phyloP scores from a whole-genome alignment of 202 grass and related monocot species.

The Zizania palustris region DNA sequence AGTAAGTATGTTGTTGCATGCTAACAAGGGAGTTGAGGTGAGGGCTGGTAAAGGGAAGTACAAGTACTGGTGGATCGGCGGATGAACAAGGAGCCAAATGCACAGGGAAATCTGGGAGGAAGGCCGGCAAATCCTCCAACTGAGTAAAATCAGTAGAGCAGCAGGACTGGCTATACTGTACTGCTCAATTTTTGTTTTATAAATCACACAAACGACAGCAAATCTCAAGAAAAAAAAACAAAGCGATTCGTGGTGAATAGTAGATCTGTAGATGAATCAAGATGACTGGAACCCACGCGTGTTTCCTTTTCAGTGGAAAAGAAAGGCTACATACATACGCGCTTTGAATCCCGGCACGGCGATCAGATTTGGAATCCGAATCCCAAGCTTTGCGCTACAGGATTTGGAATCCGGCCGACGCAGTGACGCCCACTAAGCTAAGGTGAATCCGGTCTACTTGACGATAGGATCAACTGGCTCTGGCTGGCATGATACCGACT shows the following conservation, averaged over 20 bases:
- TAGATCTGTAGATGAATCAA: no score
- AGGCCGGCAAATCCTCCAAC: conserved; percentile 43
- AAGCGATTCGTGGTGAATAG: no score
- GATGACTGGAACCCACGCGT: background rate
- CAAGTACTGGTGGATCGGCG: conserved; percentile 78
- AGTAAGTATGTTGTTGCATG: conserved; percentile 91
- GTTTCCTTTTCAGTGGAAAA: conserved; percentile 46
- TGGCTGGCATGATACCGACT: conserved; percentile 54
- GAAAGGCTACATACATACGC: background rate
- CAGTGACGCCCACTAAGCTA: conserved; percentile 16
- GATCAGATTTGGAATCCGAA: conserved; percentile 44
- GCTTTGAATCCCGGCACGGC: conserved; percentile 50
- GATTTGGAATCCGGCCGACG: conserved; percentile 50
- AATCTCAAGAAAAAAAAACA: no score
- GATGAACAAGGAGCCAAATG: conserved; percentile 86
- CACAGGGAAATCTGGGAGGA: conserved; percentile 47
- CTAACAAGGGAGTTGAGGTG: conserved; percentile 76
- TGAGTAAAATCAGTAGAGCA: conserved; percentile 24
- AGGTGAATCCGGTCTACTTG: conserved; percentile 43
- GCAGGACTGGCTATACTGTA: background rate
- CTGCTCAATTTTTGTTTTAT: conserved; percentile 30
- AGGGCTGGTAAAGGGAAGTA: conserved; percentile 82
- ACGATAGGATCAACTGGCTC: conserved; percentile 20
- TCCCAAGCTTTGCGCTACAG: conserved; percentile 20
- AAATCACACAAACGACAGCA: background rate